Evolutionary conservation across 192 early-diverging fungal genomes (phyloP), one percentile per base, ranked within the genome.

Genomic region (Diversispora epigaea): DNA sequence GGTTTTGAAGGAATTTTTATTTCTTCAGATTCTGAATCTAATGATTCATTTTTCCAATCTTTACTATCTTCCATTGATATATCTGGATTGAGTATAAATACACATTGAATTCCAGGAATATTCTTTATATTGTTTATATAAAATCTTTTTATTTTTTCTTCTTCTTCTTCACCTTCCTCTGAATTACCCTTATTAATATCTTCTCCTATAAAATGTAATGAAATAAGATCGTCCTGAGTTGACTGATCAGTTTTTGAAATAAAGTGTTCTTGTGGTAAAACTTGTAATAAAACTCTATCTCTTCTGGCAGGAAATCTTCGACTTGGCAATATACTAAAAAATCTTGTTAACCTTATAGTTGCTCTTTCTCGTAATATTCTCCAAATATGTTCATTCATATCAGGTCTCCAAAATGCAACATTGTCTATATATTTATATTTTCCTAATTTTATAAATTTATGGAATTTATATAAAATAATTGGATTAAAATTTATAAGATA

Each of bases 311-410:
- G 61, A 63, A 63, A 63, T 15, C 9, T 40, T n/a, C 11, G 6
- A 41, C 32, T 44, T 6, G 5, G 32, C 12, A 63, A 32, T 6
- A 3, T 40, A 32, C 41, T 40, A 63, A 44, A 41, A 63, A 63
- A 41, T 17, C 61, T 63, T 17, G 39, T 15, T 41, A 63, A 19
- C 22, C 61, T 63, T 40, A 14, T 17, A 17, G 40, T 63, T 41
- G 61, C 25, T 15, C 40, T 19, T 49, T 32, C 32, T 8, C 47
- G 12, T 14, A 68, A 47, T 50, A 68, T 54, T 25, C 39, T 47
- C 67, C 67, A 68, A 52, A 68, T 17, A 52, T 68, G 67, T 32
- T 68, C 11, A 7, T 52, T 10, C 67, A 68, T 68, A 68, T 68
- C 67, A 25, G 44, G 17, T 50, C 67, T 68, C 67, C 67, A 68